Evolutionary conservation across 768 basidiomycete genomes (phyloP).

Genomic region (Xerocomus brunneocitrinus): DNA sequence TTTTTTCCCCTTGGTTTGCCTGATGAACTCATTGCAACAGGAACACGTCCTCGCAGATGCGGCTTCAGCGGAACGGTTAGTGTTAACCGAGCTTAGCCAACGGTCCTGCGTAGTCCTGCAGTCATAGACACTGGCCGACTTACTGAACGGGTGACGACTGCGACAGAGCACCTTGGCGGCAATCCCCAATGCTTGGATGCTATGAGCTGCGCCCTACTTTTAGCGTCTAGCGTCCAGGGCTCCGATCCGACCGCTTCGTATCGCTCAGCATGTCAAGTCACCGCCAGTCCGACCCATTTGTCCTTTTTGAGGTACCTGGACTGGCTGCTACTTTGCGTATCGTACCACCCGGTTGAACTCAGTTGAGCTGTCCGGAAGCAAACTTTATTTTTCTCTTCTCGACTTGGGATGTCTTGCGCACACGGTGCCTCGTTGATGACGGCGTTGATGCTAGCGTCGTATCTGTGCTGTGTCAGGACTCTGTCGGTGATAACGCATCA

Average conservation of each 20-base stretch:
- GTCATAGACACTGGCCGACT: too few species aligned
- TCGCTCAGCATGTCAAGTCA: conserved; percentile 10
- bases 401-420: conserved; percentile 6
- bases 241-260: conserved; percentile 17
- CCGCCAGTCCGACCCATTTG: conserved; percentile 1
- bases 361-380: conserved; percentile 3
- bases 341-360: conserved; percentile 2
- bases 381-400: conserved; percentile 4
- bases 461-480: conserved; percentile 11
- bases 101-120: too few species aligned
- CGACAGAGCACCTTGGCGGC: neutral
- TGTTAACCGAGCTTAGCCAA: too few species aligned
- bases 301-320: neutral
- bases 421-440: conserved; percentile 4
- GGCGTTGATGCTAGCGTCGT: conserved; percentile 2
- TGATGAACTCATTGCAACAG: conserved; percentile 10
- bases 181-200: neutral
- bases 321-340: neutral
- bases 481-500: neutral
- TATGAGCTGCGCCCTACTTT: neutral
- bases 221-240: conserved; percentile 3
- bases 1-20: neutral
- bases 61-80: too few species aligned
- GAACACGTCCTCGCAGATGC: neutral
- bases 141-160: neutral